Conservation (phyloP, 345 rosid species). For the Hibiscus mutabilis region DNA sequence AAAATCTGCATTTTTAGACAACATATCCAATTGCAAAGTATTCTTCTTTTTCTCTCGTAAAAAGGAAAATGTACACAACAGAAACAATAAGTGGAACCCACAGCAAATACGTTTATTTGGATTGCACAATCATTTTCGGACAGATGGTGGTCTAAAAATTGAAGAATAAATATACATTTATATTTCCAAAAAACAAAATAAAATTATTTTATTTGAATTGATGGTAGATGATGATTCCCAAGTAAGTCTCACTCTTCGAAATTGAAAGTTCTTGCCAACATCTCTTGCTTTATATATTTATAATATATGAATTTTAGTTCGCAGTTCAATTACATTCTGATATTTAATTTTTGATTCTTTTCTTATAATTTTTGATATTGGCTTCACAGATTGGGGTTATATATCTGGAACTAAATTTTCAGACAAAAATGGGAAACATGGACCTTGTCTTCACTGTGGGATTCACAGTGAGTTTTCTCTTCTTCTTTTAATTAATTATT, state of each 20-base stretch:
- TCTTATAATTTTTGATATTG: no score
- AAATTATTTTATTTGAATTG: neutral
- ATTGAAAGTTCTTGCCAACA: no score
- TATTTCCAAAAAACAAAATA: neutral
- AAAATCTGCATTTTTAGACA: no score
- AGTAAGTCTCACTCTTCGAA: constrained; percentile 1
- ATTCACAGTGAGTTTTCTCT: constrained; percentile 12
- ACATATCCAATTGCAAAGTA: neutral
- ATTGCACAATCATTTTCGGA: neutral
- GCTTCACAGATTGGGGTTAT: neutral
- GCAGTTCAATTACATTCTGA: no score
- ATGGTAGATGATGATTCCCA: neutral
- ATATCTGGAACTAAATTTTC: neutral
- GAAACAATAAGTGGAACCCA: neutral
- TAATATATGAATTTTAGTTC: neutral
- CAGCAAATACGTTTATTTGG: neutral
- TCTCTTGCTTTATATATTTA: neutral
- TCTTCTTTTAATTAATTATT: no score
- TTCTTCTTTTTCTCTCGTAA: neutral
- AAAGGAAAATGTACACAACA: neutral
- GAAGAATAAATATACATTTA: no score
- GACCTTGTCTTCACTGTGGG: constrained; percentile 24
- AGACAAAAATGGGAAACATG: constrained; percentile 13
- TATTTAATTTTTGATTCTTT: neutral
- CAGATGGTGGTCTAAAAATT: neutral